Evolutionary conservation across 2,329 filamentous ascomycete genomes (phyloP), one percentile per base, ranked within the genome.

Genomic region (Thielaviopsis populi): DNA sequence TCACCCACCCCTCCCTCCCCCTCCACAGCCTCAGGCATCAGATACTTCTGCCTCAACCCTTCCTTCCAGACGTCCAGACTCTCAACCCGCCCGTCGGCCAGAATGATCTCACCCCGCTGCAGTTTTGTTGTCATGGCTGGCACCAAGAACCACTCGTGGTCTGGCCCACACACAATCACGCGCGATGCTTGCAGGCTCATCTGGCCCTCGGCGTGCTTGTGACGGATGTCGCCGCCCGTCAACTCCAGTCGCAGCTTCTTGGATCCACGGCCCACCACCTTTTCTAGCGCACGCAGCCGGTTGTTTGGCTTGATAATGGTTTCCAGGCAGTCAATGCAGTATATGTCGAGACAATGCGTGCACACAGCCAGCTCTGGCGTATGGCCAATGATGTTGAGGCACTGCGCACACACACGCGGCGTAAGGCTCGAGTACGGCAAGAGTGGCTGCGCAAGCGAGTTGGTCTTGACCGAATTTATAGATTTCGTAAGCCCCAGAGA

Each of bases 71-170:
- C 72, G 0, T 65, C 68, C 63, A 76, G 72, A 10, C 69, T 68
- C 61, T 69, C 69, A 8, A 75, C 70, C 30, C 69, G 64, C 0
- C 71, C 74, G 59, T 71, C 69, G 0, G 53, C 66, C 1, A 74
- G 67, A n/a, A 76, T 61, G 37, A 77, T 74, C 69, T 77, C 73
- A 1, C 75, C 75, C 13, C 71, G 71, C 13, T 74, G 72, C 24
- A 77, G 61, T 1, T 71, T 67, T 46, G 66, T 70, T n/a, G 69
- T 68, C 64, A 77, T 65, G 4, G 75, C 71, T 27, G 71, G 72
- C n/a, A 77, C 73, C 0, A 68, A 58, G 19, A 77, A 71, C 75
- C 75, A 77, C 46, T 71, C 69, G 58, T 77, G 75, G 46, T 74
- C 71, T 17, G 69, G 69, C n/a, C 71, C 68, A 50, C 74, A 76